Evolutionary conservation across 306 rosid species (phyloP).

Genomic region (Cucumis sativus): DNA sequence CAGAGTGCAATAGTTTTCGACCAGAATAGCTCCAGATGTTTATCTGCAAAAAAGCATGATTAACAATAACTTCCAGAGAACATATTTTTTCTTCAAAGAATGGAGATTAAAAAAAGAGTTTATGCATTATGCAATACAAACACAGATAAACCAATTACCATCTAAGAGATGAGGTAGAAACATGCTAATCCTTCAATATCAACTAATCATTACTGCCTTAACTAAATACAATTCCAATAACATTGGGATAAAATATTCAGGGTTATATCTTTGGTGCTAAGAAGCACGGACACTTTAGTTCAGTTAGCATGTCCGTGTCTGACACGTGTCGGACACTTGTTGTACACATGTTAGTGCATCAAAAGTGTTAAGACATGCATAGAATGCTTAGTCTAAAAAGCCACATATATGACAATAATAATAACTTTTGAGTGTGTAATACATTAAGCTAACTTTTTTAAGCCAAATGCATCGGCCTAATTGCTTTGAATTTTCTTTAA

Average conservation of each 20-base stretch:
- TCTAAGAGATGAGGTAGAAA: not conserved
- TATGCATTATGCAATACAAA: not conserved
- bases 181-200: not conserved
- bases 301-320: too few relatives aligned
- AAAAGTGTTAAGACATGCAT: too few relatives aligned
- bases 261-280: not conserved
- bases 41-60: slow-evolving; percentile 43
- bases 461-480: too few relatives aligned
- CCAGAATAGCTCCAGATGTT: slow-evolving; percentile 79
- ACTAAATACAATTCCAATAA: not conserved
- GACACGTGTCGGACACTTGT: too few relatives aligned
- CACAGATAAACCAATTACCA: not conserved
- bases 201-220: not conserved
- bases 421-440: too few relatives aligned
- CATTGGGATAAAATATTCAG: not conserved
- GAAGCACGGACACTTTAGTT: too few relatives aligned
- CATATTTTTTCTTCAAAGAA: not conserved
- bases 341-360: too few relatives aligned
- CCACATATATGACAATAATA: too few relatives aligned
- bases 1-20: slow-evolving; percentile 60
- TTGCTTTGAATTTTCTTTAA: too few relatives aligned
- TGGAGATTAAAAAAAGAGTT: not conserved
- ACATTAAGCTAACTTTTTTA: too few relatives aligned
- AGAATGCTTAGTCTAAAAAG: too few relatives aligned
- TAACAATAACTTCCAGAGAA: slow-evolving; percentile 5